Evolutionary conservation across 1,284 basidiomycete species (phyloP).

Genomic region (Tilletiopsis washingtonensis): DNA sequence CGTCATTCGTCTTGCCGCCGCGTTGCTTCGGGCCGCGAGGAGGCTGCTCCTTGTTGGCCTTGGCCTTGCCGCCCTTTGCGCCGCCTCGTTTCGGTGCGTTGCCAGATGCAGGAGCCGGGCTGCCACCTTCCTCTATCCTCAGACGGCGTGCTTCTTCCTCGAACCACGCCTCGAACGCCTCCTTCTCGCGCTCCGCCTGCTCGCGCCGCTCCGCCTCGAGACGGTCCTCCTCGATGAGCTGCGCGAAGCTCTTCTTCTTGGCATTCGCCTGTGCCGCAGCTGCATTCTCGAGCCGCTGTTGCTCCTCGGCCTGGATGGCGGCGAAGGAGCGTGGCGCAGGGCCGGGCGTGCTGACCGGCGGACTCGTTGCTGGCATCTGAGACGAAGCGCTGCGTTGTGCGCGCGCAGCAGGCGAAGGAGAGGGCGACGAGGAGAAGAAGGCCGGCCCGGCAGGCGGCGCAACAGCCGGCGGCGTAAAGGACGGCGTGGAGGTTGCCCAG

Average conservation of each 20-base stretch:
- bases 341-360: too few species aligned
- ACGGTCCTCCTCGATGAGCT: constrained; percentile 38
- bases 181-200: constrained; percentile 31
- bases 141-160: constrained; percentile 40
- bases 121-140: constrained; percentile 2
- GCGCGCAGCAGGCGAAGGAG: too few species aligned
- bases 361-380: too few species aligned
- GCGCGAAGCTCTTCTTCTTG: constrained; percentile 28
- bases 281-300: constrained; percentile 14
- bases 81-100: neutral
- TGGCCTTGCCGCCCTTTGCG: neutral
- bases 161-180: constrained; percentile 44
- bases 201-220: constrained; percentile 21
- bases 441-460: too few species aligned
- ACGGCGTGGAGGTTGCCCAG: too few species aligned
- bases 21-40: neutral
- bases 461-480: too few species aligned
- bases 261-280: constrained; percentile 13
- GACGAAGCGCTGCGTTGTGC: too few species aligned
- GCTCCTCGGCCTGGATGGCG: constrained; percentile 41
- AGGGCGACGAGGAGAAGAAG: too few species aligned
- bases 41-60: neutral
- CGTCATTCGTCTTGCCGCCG: neutral
- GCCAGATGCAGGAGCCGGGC: neutral
- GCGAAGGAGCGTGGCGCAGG: constrained; percentile 28